phyloP scores from a whole-genome alignment of 2,329 filamentous ascomycete species.

The Monosporascus sp. region DNA sequence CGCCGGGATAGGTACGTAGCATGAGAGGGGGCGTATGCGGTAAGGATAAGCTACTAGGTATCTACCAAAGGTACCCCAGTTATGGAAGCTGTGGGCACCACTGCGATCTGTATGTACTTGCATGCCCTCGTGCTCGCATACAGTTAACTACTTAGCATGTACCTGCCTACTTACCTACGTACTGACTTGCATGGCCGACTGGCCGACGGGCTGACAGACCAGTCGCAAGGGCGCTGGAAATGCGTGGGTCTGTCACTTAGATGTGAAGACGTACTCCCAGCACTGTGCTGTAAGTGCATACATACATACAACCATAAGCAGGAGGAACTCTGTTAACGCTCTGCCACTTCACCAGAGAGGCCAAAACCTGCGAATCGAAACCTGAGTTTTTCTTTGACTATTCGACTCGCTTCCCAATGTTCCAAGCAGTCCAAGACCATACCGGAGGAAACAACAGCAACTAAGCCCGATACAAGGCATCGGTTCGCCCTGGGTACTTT shows the following conservation, averaged over 20 bases:
- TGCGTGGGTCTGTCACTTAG: not conserved
- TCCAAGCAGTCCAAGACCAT: not conserved
- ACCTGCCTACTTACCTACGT: too few species aligned
- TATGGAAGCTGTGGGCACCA: too few species aligned
- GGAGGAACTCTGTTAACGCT: not conserved
- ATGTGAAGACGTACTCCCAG: not conserved
- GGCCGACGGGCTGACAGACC: not conserved
- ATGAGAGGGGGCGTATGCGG: not conserved
- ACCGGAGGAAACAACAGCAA: not conserved
- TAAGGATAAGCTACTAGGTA: not conserved
- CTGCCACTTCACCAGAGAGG: not conserved
- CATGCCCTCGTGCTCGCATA: too few species aligned
- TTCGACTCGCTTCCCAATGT: not conserved
- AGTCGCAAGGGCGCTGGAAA: not conserved
- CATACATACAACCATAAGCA: not conserved
- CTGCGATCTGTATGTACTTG: too few species aligned
- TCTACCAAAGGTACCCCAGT: not conserved
- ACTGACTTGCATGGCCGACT: not conserved
- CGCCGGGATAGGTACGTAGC: slow-evolving; percentile 2
- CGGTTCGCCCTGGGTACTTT: not conserved
- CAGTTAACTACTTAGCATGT: too few species aligned
- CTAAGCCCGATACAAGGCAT: not conserved
- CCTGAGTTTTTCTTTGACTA: not conserved
- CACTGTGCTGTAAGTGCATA: not conserved
- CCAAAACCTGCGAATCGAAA: not conserved